phyloP scores from a whole-genome alignment of 441 rosid genomes.

The Aleurites moluccanus region DNA sequence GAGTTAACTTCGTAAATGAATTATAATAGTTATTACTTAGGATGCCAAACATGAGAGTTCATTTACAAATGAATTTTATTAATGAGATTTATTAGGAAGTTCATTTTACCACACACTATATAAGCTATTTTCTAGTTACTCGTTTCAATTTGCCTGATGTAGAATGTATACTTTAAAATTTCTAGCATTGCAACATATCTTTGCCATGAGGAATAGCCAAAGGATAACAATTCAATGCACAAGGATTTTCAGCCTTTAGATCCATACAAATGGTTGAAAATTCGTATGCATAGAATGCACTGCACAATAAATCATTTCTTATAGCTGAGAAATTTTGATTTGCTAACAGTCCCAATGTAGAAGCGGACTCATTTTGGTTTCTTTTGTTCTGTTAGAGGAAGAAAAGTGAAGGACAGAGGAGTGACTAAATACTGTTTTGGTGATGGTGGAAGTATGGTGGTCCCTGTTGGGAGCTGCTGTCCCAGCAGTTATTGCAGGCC shows the following conservation, averaged over 20 bases:
- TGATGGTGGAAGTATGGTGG: slow-evolving; percentile 5
- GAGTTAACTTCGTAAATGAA: too few relatives aligned
- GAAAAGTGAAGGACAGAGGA: neutral
- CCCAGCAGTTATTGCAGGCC: slow-evolving; percentile 1
- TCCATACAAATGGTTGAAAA: neutral
- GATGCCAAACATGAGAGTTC: too few relatives aligned
- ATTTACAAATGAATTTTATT: too few relatives aligned
- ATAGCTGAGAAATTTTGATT: neutral
- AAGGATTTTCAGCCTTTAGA: neutral
- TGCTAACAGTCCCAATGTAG: neutral
- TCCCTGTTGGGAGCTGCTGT: neutral
- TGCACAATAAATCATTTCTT: too few relatives aligned
- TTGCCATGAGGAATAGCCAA: neutral
- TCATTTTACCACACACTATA: too few relatives aligned
- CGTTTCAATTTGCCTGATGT: neutral
- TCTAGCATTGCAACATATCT: neutral
- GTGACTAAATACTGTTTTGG: neutral
- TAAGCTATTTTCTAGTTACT: neutral
- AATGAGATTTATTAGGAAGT: too few relatives aligned
- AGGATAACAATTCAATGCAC: too few relatives aligned
- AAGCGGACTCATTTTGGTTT: neutral
- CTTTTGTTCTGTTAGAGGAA: neutral
- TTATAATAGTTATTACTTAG: too few relatives aligned
- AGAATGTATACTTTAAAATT: neutral
- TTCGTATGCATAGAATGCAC: neutral